phyloP scores from a whole-genome alignment of 1,139 yeast genomes.

The Geotrichum aggregatum region DNA sequence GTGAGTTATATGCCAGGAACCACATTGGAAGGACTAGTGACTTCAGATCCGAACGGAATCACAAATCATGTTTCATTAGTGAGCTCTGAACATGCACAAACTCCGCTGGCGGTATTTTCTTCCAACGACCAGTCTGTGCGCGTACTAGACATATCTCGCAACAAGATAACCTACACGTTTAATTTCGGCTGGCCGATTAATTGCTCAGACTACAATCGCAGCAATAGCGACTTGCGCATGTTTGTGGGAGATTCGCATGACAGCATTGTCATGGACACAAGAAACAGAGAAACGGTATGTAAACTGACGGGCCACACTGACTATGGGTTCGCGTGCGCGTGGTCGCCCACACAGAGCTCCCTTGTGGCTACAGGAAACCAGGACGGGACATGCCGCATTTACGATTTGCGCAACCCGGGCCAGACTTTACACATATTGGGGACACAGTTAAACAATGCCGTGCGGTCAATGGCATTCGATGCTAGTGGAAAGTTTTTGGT shows the following conservation, averaged over 20 bases:
- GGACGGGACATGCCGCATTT: slow-evolving; percentile 54
- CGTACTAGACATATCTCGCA: slow-evolving; percentile 40
- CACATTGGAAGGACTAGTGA: slow-evolving; percentile 37
- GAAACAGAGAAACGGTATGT: slow-evolving; percentile 30
- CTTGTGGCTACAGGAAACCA: slow-evolving; percentile 56
- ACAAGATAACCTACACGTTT: slow-evolving; percentile 25
- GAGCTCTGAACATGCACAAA: slow-evolving; percentile 22
- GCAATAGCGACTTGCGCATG: slow-evolving; percentile 39
- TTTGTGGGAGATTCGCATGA: slow-evolving; percentile 51
- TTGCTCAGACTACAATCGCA: slow-evolving; percentile 38
- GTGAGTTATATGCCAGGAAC: not conserved
- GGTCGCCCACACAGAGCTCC: slow-evolving; percentile 48
- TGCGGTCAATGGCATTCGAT: slow-evolving; percentile 53
- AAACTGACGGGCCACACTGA: slow-evolving; percentile 49
- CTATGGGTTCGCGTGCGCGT: slow-evolving; percentile 59
- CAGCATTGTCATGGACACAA: slow-evolving; percentile 46
- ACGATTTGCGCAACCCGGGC: slow-evolving; percentile 47
- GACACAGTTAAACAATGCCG: slow-evolving; percentile 42
- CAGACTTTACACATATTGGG: slow-evolving; percentile 42
- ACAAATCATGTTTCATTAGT: slow-evolving; percentile 51
- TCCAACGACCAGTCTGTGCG: slow-evolving; percentile 50
- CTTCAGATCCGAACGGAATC: slow-evolving; percentile 49
- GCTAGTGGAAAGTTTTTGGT: slow-evolving; percentile 45
- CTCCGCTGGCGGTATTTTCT: slow-evolving; percentile 38
- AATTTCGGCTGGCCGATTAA: slow-evolving; percentile 50